Percentiles rank a stretch among this genome's conserved stretches.
phyloP scores from a whole-genome alignment of 225 moss, liverwort and hornwort species.

The Takakia lepidozioides region DNA sequence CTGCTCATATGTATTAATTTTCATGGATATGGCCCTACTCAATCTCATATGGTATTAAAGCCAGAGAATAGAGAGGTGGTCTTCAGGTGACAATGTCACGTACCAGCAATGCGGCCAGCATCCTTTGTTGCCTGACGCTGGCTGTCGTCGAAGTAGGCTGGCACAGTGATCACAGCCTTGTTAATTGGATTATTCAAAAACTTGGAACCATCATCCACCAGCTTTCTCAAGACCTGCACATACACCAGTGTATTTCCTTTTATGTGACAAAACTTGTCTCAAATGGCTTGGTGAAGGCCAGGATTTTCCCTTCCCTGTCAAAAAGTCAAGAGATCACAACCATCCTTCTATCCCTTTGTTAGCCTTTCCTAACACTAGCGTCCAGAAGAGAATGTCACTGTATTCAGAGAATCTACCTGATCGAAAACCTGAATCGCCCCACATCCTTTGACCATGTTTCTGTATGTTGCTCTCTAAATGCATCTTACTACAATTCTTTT shows the following conservation, averaged over 20 bases:
- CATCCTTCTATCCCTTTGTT: no score
- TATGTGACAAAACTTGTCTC: not conserved
- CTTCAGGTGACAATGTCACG: no score
- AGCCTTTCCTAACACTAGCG: no score
- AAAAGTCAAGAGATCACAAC: not conserved
- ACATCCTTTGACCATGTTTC: no score
- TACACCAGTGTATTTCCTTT: not conserved
- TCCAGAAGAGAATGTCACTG: no score
- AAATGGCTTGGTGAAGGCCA: not conserved
- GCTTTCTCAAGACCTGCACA: constrained; percentile 71
- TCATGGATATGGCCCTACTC: not conserved
- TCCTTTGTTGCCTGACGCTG: constrained; percentile 93
- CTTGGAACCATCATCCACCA: constrained; percentile 58
- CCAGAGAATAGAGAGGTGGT: no score
- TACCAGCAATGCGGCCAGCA: constrained; percentile 89
- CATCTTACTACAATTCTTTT: no score
- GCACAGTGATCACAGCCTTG: constrained; percentile 60
- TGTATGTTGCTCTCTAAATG: no score
- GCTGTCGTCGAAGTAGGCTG: constrained; percentile 58
- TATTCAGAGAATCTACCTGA: no score
- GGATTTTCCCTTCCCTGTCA: no score
- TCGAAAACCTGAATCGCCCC: no score
- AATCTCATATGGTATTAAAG: not conserved
- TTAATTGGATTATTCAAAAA: constrained; percentile 44
- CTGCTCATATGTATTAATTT: not conserved